A percentile compares a stretch with the other conserved stretches of the same genome.
These are phyloP conservation scores for Eragrostis nindensis DNA, from an alignment of 176 grass and related monocot genomes.

Conservation along the genomic window DNA sequence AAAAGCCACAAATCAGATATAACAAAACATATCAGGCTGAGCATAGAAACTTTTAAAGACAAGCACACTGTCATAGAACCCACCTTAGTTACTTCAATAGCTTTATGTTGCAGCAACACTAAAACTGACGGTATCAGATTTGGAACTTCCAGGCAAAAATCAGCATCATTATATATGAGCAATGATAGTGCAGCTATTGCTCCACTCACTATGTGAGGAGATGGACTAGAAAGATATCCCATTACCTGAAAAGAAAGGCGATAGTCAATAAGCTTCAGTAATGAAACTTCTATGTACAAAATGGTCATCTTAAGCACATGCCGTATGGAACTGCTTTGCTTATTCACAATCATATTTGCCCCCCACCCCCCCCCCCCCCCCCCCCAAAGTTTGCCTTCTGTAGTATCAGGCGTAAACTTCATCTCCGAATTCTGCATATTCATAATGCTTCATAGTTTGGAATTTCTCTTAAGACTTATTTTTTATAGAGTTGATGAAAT, in stretches of 20 bases:
- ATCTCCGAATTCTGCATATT: background rate
- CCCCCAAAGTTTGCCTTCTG: too few species aligned
- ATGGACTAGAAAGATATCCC: constrained; percentile 93
- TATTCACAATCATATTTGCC: background rate
- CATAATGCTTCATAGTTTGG: background rate
- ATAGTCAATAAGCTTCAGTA: constrained; percentile 32
- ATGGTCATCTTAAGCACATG: background rate
- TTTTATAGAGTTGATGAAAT: background rate
- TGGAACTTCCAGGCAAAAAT: constrained; percentile 87
- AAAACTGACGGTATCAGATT: constrained; percentile 92
- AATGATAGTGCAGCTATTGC: constrained; percentile 93
- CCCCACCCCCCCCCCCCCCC: too few species aligned
- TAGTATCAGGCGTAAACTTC: background rate
- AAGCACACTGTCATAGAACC: constrained; percentile 20
- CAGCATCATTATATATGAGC: constrained; percentile 94
- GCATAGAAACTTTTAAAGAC: constrained; percentile 21
- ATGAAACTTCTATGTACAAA: constrained; percentile 5
- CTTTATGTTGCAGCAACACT: constrained; percentile 85
- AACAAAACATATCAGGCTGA: constrained; percentile 30
- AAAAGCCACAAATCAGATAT: constrained; percentile 29
- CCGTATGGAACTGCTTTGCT: constrained; percentile 19
- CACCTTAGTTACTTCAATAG: constrained; percentile 90
- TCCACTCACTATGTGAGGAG: constrained; percentile 88
- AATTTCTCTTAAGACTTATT: background rate
- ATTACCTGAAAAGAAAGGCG: constrained; percentile 74